These are phyloP conservation scores for Annulohypoxylon bovei DNA, from an alignment of 495 filamentous ascomycete species.

Conservation along the genomic window DNA sequence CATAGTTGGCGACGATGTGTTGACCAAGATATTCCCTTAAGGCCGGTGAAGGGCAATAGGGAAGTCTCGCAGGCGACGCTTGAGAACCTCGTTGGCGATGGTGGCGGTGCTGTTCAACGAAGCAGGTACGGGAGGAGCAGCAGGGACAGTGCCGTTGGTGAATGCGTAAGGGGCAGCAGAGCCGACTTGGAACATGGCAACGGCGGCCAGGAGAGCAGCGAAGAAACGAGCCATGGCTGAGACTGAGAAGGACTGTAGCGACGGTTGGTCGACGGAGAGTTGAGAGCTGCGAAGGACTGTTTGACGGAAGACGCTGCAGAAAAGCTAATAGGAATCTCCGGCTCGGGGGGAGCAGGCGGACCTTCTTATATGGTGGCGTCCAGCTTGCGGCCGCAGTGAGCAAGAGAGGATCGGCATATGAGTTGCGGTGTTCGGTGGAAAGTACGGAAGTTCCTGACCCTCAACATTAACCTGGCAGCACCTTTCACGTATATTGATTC, in stretches of 20 bases:
- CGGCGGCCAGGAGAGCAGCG: conserved; percentile 43
- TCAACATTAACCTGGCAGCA: conserved; percentile 21
- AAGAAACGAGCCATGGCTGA: conserved; percentile 45
- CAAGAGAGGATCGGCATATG: conserved; percentile 37
- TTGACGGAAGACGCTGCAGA: conserved; percentile 23
- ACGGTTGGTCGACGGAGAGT: conserved; percentile 15
- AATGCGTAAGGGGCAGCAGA: conserved; percentile 40
- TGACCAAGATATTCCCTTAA: conserved; percentile 20
- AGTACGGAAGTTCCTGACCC: conserved; percentile 24
- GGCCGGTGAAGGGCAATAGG: conserved; percentile 43
- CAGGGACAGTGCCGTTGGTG: conserved; percentile 32
- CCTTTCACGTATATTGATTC: conserved; percentile 37
- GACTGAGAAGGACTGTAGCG: conserved; percentile 12
- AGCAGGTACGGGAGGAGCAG: conserved; percentile 10
- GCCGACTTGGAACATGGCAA: conserved; percentile 42
- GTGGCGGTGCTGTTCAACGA: conserved; percentile 20
- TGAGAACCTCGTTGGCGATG: conserved; percentile 15
- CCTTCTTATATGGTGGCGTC: conserved; percentile 31
- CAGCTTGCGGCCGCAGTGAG: neutral
- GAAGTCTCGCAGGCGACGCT: conserved; percentile 43
- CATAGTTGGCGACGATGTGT: neutral
- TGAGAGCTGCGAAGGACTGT: conserved; percentile 12
- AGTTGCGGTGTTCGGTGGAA: conserved; percentile 25
- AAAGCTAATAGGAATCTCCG: conserved; percentile 9
- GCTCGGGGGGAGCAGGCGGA: conserved; percentile 14